A percentile compares a stretch with the other conserved stretches of the same genome.
Conservation (phyloP, 169 alveolate species). For the Cryptosporidium felis region DNA sequence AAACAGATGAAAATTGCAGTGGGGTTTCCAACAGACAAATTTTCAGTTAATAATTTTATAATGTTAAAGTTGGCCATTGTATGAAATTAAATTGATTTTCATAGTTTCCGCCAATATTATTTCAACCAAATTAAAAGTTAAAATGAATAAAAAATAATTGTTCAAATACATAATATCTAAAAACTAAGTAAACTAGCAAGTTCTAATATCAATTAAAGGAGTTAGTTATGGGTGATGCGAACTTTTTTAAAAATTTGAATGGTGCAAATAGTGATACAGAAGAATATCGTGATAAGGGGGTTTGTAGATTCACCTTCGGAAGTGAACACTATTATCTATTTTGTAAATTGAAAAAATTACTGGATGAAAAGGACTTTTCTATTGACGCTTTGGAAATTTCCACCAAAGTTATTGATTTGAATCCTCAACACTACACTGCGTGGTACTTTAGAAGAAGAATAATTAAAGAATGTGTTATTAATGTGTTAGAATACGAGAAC, state of each 20-base stretch:
- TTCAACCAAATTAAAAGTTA: no score
- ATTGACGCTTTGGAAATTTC: conserved; percentile 1
- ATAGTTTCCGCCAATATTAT: no score
- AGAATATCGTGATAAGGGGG: conserved; percentile 8
- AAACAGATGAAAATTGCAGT: conserved; percentile 57
- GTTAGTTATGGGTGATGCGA: no score
- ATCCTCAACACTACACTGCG: conserved; percentile 63
- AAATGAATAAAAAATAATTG: no score
- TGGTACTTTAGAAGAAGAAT: conserved; percentile 47
- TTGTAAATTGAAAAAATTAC: neutral
- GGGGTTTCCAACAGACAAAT: conserved; percentile 53
- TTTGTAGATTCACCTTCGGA: conserved; percentile 14
- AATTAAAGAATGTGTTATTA: neutral
- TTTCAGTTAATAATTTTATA: neutral
- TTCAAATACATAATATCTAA: no score
- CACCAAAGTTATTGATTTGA: conserved; percentile 28
- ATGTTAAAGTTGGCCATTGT: no score
- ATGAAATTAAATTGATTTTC: no score
- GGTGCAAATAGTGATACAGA: no score
- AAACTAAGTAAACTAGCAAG: no score
- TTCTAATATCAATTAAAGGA: no score
- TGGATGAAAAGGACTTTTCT: conserved; percentile 9
- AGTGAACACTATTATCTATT: conserved; percentile 15
- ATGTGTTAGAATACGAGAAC: neutral
- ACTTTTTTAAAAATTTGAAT: no score